phyloP scores from a whole-genome alignment of 352 stramenopile genomes.

The Phytophthora pluvialis region DNA sequence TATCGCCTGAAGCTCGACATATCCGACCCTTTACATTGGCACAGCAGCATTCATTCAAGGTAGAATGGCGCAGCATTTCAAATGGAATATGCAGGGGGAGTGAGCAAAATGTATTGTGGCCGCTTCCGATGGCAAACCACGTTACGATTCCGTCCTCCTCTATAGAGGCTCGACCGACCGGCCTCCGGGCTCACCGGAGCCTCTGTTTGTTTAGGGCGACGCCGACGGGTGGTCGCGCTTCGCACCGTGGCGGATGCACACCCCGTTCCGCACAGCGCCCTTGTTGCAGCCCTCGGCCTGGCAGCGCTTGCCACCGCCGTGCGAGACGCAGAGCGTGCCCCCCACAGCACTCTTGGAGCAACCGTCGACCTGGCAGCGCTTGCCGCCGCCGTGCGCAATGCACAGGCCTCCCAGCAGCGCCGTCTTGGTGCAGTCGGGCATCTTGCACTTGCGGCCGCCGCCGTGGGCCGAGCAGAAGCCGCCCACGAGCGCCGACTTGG shows the following conservation, averaged over 20 bases:
- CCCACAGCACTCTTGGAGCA: constrained; percentile 77
- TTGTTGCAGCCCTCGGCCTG: constrained; percentile 84
- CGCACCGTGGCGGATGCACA: constrained; percentile 88
- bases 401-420: constrained; percentile 77
- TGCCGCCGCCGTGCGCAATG: constrained; percentile 83
- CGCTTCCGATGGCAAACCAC: constrained; percentile 46
- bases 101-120: constrained; percentile 39
- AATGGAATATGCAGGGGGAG: constrained; percentile 18
- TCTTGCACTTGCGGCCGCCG: constrained; percentile 79
- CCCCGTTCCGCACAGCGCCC: constrained; percentile 78
- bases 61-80: constrained; percentile 12
- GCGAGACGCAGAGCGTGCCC: constrained; percentile 69
- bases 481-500: constrained; percentile 82
- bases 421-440: constrained; percentile 75
- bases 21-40: constrained; percentile 2
- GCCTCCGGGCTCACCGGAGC: constrained; percentile 12
- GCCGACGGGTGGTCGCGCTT: constrained; percentile 57
- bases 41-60: constrained; percentile 5
- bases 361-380: constrained; percentile 73
- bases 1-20: constrained; percentile 14
- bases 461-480: constrained; percentile 87
- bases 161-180: constrained; percentile 23
- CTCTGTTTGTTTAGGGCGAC: constrained; percentile 30
- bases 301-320: constrained; percentile 77
- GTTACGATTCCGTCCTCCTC: constrained; percentile 34